phyloP scores from a whole-genome alignment of 805 yeast species.

The Nakazawaea holstii region DNA sequence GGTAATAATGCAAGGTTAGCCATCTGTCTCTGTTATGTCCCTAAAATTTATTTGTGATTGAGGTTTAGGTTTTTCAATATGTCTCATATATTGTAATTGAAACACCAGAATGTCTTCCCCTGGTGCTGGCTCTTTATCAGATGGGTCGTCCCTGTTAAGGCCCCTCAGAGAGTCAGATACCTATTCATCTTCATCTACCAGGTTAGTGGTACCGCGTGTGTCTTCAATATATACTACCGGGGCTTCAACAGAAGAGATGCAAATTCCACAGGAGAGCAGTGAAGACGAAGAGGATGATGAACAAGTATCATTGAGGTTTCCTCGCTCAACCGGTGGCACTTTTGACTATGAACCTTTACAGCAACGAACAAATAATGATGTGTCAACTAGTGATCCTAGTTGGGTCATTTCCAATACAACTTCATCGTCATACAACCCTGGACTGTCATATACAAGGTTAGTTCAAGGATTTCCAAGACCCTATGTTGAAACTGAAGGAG shows the following conservation, averaged over 20 bases:
- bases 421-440: background rate
- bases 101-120: no score
- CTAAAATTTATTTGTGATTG: no score
- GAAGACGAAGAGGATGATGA: no score
- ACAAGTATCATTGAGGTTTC: background rate
- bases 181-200: background rate
- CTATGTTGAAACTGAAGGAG: background rate
- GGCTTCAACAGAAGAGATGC: no score
- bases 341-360: constrained; percentile 1
- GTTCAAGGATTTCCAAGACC: no score
- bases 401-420: background rate
- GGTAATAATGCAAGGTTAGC: no score
- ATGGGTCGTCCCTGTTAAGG: background rate
- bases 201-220: no score
- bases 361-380: background rate
- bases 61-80: no score
- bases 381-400: background rate
- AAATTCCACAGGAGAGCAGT: no score
- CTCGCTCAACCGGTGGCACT: background rate
- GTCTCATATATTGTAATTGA: no score
- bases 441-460: background rate
- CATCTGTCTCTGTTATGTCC: no score
- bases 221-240: no score
- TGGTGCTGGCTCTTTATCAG: background rate
- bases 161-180: background rate